Conservation (phyloP, 768 basidiomycete genomes). For the Naganishia onofrii region DNA sequence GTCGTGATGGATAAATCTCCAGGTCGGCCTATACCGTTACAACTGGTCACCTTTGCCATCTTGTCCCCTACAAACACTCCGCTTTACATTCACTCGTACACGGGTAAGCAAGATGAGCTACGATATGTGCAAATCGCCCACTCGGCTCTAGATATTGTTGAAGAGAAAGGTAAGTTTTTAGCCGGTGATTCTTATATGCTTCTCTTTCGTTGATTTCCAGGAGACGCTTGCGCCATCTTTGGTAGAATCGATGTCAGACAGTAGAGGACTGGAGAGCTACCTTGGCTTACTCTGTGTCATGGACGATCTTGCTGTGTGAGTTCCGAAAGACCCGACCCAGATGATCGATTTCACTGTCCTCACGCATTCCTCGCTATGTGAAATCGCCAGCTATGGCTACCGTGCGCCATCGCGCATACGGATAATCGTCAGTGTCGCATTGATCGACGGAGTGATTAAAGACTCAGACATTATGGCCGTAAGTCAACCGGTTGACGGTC, state of each 20-base stretch:
- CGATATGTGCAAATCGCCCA: constrained; percentile 49
- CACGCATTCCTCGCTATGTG: neutral
- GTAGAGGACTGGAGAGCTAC: constrained; percentile 45
- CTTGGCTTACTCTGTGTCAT: constrained; percentile 50
- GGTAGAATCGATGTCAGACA: constrained; percentile 13
- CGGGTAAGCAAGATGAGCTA: constrained; percentile 44
- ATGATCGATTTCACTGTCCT: neutral
- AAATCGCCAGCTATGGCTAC: constrained; percentile 45
- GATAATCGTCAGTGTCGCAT: constrained; percentile 47
- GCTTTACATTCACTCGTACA: constrained; percentile 48
- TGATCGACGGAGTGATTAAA: constrained; percentile 51
- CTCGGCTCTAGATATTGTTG: constrained; percentile 50
- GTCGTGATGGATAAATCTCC: neutral
- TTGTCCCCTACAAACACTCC: constrained; percentile 46
- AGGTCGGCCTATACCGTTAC: constrained; percentile 37
- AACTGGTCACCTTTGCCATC: constrained; percentile 47
- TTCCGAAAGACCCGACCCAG: neutral
- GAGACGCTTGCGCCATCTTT: neutral
- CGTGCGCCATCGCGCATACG: constrained; percentile 46
- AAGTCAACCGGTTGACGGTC: constrained; percentile 16
- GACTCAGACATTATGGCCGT: constrained; percentile 49
- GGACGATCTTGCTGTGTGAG: constrained; percentile 52
- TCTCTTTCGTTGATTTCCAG: neutral
- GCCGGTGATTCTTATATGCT: neutral
- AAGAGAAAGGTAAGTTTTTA: constrained; percentile 46